A percentile compares a stretch with the other conserved stretches of the same genome.
Evolutionary conservation across 176 grass and related monocot genomes (phyloP).

Genomic region (Rhipidocladum racemiflorum): DNA sequence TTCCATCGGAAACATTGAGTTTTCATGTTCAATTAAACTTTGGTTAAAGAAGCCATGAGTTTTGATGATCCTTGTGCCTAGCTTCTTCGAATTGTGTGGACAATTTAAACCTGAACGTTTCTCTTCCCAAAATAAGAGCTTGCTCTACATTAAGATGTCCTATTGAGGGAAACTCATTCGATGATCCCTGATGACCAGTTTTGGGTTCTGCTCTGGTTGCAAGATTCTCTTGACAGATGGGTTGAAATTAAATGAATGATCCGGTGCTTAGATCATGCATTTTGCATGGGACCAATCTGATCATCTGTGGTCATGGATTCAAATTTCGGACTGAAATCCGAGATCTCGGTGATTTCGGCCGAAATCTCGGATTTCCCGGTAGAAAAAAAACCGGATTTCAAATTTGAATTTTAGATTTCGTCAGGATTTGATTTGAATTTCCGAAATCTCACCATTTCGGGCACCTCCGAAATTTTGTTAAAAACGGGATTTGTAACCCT

Average conservation of each 20-base stretch:
- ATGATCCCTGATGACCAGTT: background rate
- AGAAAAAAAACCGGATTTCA: too few species aligned
- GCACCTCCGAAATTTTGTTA: too few species aligned
- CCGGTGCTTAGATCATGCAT: conserved; percentile 9
- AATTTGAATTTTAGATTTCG: too few species aligned
- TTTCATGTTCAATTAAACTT: background rate
- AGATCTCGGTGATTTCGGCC: too few species aligned
- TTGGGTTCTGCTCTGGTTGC: background rate
- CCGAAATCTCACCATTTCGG: too few species aligned
- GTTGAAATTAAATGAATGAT: background rate
- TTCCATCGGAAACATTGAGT: conserved; percentile 1
- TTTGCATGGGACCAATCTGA: background rate
- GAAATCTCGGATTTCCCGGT: too few species aligned
- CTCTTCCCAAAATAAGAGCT: background rate
- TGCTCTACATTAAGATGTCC: background rate
- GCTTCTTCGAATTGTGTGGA: background rate
- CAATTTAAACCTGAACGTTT: background rate
- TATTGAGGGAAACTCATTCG: background rate
- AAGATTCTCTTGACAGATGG: background rate
- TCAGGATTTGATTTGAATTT: too few species aligned
- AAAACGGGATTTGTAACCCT: too few species aligned
- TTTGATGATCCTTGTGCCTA: background rate
- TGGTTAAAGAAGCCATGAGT: background rate
- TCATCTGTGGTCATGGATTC: background rate
- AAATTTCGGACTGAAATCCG: too few species aligned